Percentiles rank a stretch among this genome's conserved stretches.
These are phyloP conservation scores for Phyllosticta paracitricarpa DNA, from an alignment of 2,329 filamentous ascomycete genomes.

Conservation along the genomic window DNA sequence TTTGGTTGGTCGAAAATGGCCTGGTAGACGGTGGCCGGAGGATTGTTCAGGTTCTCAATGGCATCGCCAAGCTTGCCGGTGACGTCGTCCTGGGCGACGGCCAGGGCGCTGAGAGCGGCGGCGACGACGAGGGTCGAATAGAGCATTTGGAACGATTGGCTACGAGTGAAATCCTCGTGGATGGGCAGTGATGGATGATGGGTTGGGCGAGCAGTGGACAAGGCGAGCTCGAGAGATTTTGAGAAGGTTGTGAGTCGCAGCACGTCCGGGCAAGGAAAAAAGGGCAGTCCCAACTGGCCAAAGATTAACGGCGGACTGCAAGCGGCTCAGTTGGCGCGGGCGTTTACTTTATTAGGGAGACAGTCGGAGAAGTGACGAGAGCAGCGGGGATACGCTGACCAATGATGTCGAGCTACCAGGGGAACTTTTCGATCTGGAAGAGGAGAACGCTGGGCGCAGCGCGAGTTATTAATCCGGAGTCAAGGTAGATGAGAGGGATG, in stretches of 20 bases:
- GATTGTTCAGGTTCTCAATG: slow-evolving; percentile 27
- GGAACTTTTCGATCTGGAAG: neutral
- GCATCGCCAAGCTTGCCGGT: slow-evolving; percentile 21
- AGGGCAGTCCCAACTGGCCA: neutral
- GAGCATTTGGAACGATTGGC: slow-evolving; percentile 4
- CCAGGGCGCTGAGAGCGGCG: slow-evolving; percentile 12
- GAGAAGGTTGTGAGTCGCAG: neutral
- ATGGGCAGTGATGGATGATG: neutral
- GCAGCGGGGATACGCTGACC: neutral
- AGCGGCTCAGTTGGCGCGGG: neutral
- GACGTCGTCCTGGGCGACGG: slow-evolving; percentile 18
- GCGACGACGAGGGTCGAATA: slow-evolving; percentile 19
- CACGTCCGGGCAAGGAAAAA: neutral
- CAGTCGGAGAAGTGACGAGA: neutral
- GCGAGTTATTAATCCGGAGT: neutral
- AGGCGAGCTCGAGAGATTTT: neutral
- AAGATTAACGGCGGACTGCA: neutral
- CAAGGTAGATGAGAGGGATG: neutral
- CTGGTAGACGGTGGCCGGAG: slow-evolving; percentile 28
- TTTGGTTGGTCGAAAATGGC: slow-evolving; percentile 25
- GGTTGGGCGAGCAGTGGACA: neutral
- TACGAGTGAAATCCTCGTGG: neutral
- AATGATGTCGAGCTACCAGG: neutral
- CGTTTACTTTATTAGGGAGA: neutral
- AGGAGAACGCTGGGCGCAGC: neutral